These are phyloP conservation scores for Calocera viscosa DNA, from an alignment of 768 basidiomycete genomes.

Conservation along the genomic window DNA sequence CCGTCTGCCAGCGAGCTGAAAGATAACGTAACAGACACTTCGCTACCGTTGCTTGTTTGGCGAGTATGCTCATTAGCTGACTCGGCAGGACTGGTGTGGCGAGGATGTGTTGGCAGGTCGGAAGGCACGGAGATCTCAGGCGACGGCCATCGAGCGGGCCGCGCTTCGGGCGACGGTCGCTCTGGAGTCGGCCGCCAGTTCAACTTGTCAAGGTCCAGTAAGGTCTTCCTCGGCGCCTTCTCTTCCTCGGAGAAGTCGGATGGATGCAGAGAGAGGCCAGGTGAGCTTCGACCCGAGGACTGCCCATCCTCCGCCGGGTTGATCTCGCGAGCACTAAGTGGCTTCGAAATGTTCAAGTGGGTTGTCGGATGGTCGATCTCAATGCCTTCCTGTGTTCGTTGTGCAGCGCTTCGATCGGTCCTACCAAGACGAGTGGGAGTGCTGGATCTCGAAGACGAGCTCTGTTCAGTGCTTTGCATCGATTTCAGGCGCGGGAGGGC, in stretches of 20 bases:
- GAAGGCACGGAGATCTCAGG: neutral
- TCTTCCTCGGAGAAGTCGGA: constrained; percentile 1
- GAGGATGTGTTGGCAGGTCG: neutral
- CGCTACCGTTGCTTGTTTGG: neutral
- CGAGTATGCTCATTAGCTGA: neutral
- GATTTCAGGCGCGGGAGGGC: neutral
- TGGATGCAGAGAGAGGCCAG: neutral
- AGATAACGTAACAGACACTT: neutral
- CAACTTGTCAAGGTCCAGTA: neutral
- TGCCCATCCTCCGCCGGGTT: constrained; percentile 2
- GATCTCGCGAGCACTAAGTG: neutral
- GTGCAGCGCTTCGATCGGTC: neutral
- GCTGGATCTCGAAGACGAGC: neutral
- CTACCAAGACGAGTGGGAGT: neutral
- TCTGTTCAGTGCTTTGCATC: neutral
- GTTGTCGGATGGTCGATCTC: neutral
- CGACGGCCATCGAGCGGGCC: neutral
- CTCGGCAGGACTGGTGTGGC: neutral
- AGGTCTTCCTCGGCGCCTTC: neutral
- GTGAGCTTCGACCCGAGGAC: neutral
- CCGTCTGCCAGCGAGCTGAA: neutral
- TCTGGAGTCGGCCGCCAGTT: neutral
- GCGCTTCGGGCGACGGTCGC: neutral
- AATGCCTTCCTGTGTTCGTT: neutral
- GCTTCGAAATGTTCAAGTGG: neutral